phyloP scores from a whole-genome alignment of 75 land plant genomes.

The Cryptomeria japonica region DNA sequence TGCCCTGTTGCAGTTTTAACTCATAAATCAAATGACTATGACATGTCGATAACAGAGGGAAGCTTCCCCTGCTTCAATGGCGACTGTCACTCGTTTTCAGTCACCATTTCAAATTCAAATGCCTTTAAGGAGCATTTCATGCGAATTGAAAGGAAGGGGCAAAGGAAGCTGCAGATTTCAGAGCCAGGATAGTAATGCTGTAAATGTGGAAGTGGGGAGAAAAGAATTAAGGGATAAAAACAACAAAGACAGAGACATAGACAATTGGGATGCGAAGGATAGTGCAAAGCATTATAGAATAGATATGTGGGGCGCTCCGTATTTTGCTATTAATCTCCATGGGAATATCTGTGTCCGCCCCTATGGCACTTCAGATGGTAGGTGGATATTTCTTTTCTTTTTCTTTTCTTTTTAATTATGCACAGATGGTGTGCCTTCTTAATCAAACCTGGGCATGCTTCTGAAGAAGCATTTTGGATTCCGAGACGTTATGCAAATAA shows the following conservation, averaged over 20 bases:
- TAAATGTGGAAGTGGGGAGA: background rate
- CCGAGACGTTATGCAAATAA: no score
- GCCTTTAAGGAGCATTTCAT: background rate
- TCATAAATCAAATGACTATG: background rate
- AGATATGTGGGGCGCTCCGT: slow-evolving; percentile 40
- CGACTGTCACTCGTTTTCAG: background rate
- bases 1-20: background rate
- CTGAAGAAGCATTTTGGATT: background rate
- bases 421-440: background rate
- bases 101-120: background rate
- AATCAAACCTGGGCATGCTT: background rate
- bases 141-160: background rate
- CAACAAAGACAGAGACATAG: background rate
- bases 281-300: slow-evolving; percentile 27
- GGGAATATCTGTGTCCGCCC: slow-evolving; percentile 48
- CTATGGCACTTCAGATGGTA: slow-evolving; percentile 7
- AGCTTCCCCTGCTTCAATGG: background rate
- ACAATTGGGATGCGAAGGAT: slow-evolving; percentile 25
- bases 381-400: background rate
- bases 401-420: background rate
- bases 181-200: background rate
- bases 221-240: background rate
- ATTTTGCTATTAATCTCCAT: slow-evolving; percentile 29
- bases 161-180: background rate
- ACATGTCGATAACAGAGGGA: background rate